Conservation (phyloP, 176 grass and related monocot genomes). For the Rhipidocladum racemiflorum region DNA sequence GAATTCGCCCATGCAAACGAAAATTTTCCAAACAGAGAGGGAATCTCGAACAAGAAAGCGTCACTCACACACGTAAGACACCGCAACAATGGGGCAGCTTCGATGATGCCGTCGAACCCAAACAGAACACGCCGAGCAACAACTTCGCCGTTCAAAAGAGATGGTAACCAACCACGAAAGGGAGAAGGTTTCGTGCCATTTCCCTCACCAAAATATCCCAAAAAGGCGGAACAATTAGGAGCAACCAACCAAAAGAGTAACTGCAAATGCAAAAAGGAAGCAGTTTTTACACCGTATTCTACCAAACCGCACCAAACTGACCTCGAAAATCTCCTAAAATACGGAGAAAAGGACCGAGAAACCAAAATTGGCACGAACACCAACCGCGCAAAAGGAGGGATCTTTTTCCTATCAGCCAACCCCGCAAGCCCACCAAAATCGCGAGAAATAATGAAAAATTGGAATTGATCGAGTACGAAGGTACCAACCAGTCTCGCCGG, state of each 20-base stretch:
- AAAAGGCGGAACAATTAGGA: neutral
- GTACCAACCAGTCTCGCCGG: slow-evolving; percentile 62
- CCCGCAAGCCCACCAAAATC: slow-evolving; percentile 10
- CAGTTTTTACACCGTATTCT: neutral
- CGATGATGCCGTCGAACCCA: slow-evolving; percentile 8
- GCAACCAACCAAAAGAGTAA: neutral
- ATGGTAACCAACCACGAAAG: slow-evolving; percentile 8
- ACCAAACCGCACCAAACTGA: neutral
- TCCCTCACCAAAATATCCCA: neutral
- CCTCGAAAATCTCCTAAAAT: slow-evolving; percentile 5
- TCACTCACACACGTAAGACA: neutral
- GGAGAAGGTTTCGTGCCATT: slow-evolving; percentile 20
- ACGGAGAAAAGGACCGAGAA: slow-evolving; percentile 23
- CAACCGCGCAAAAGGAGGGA: neutral
- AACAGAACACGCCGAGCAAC: slow-evolving; percentile 21
- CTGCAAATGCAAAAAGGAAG: slow-evolving; percentile 1
- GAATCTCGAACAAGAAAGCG: neutral
- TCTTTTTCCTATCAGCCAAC: neutral
- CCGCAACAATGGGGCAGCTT: neutral
- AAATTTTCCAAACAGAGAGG: neutral
- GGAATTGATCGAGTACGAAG: neutral
- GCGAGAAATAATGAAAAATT: neutral
- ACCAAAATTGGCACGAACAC: slow-evolving; percentile 14
- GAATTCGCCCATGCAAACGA: neutral
- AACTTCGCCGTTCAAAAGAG: neutral